Conservation (phyloP, 176 grass and related monocot genomes). For the Eleusine coracana region DNA sequence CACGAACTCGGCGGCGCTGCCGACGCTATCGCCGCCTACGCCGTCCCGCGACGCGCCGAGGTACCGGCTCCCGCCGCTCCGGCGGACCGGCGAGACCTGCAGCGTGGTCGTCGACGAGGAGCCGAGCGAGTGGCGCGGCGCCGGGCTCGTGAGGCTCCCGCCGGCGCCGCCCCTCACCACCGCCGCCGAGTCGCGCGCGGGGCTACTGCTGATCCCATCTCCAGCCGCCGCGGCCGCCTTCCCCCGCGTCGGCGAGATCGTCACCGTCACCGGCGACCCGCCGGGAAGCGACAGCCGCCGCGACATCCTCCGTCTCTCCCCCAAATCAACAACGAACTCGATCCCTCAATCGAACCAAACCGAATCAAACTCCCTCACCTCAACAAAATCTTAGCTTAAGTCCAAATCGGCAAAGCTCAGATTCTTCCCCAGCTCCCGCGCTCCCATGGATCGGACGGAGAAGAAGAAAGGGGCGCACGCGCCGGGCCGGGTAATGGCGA, state of each 20-base stretch:
- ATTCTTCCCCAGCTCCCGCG: neutral
- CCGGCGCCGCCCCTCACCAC: slow-evolving; percentile 38
- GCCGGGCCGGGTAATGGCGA: neutral
- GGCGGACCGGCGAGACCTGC: slow-evolving; percentile 46
- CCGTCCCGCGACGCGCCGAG: slow-evolving; percentile 40
- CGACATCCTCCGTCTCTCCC: slow-evolving; percentile 32
- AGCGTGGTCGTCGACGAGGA: slow-evolving; percentile 30
- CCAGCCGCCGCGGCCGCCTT: neutral
- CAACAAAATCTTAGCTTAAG: slow-evolving; percentile 15
- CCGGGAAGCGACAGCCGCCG: slow-evolving; percentile 58
- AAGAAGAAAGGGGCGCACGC: neutral
- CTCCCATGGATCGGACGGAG: neutral
- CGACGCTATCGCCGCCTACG: slow-evolving; percentile 13
- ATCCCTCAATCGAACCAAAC: neutral
- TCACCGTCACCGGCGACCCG: slow-evolving; percentile 46
- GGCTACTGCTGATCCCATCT: slow-evolving; percentile 27
- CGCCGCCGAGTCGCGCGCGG: slow-evolving; percentile 24
- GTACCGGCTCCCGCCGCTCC: slow-evolving; percentile 57
- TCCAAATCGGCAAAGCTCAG: neutral
- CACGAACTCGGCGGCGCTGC: slow-evolving; percentile 72
- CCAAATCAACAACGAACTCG: neutral
- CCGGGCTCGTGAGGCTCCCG: slow-evolving; percentile 56
- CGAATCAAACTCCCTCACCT: neutral
- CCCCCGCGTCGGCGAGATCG: slow-evolving; percentile 38
- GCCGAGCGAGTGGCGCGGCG: slow-evolving; percentile 68